Percentiles rank a stretch among this genome's conserved stretches.
These are phyloP conservation scores for Hypomyces rosellus DNA, from an alignment of 2,329 filamentous ascomycete species.

Conservation along the genomic window DNA sequence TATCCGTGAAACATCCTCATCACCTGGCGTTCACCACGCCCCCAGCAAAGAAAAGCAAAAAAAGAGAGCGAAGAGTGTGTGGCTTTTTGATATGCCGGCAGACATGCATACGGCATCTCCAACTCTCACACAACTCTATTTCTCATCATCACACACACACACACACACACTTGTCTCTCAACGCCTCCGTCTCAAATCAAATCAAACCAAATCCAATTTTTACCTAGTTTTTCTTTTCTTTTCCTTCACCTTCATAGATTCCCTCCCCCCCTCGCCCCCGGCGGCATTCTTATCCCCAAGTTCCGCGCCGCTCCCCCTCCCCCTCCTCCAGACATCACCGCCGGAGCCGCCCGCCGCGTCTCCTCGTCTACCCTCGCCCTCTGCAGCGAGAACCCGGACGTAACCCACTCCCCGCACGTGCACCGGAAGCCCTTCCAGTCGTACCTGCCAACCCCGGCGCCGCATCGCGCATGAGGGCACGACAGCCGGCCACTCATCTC, in stretches of 20 bases:
- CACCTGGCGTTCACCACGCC: neutral
- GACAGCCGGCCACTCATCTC: constrained; percentile 76
- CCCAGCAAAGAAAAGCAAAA: too few relatives aligned
- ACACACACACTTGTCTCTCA: too few relatives aligned
- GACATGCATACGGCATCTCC: too few relatives aligned
- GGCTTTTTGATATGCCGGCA: too few relatives aligned
- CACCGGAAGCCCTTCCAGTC: constrained; percentile 95
- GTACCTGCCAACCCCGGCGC: constrained; percentile 81
- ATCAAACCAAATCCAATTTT: too few relatives aligned
- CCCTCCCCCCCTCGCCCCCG: constrained; percentile 32
- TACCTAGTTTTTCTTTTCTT: neutral
- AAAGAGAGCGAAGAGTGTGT: too few relatives aligned
- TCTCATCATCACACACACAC: too few relatives aligned
- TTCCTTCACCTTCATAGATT: constrained; percentile 23
- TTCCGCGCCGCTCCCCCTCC: constrained; percentile 10
- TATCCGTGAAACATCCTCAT: neutral
- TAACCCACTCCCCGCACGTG: constrained; percentile 84
- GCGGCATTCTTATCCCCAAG: constrained; percentile 51
- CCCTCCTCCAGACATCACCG: constrained; percentile 18
- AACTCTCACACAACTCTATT: too few relatives aligned
- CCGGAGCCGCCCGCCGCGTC: neutral
- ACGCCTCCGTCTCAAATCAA: neutral
- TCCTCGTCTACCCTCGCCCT: constrained; percentile 75
- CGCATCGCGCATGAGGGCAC: constrained; percentile 75
- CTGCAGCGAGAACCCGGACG: constrained; percentile 81